Percentiles rank a stretch among this genome's conserved stretches.
Evolutionary conservation across 164 flowering plant genomes (phyloP).

Genomic region (Kingdonia uniflora): DNA sequence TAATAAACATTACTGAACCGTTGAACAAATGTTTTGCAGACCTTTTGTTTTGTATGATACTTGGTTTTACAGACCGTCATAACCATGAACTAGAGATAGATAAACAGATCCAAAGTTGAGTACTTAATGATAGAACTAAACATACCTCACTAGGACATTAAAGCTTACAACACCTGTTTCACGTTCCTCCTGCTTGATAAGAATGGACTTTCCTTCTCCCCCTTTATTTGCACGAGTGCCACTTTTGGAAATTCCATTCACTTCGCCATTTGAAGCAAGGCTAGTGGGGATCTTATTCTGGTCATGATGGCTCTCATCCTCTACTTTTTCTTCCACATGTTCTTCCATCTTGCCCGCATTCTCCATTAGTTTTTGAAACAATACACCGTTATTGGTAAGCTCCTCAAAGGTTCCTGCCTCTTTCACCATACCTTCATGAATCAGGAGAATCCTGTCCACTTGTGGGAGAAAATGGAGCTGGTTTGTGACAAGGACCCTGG

Average conservation of each 20-base stretch:
- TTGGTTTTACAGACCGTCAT: too few relatives aligned
- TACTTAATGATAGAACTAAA: neutral
- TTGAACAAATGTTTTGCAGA: too few relatives aligned
- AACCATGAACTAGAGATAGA: too few relatives aligned
- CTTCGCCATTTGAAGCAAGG: conserved; percentile 43
- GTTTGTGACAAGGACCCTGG: conserved; percentile 94
- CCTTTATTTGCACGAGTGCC: conserved; percentile 26
- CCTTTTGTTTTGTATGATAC: too few relatives aligned
- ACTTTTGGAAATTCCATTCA: conserved; percentile 26
- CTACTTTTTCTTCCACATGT: conserved; percentile 56
- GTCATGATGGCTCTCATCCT: conserved; percentile 23
- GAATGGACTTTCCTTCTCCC: conserved; percentile 70
- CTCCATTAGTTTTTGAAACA: conserved; percentile 89
- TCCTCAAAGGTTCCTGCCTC: conserved; percentile 96
- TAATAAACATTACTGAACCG: too few relatives aligned
- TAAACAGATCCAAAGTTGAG: too few relatives aligned
- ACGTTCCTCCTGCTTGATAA: conserved; percentile 90
- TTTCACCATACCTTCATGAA: conserved; percentile 87
- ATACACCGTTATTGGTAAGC: conserved; percentile 52
- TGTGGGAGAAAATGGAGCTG: conserved; percentile 96
- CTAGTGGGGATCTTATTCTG: conserved; percentile 17
- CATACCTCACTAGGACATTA: conserved; percentile 69
- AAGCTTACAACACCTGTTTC: conserved; percentile 94
- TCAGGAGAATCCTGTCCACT: conserved; percentile 79
- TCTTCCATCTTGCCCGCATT: conserved; percentile 98